Base-by-base conservation (phyloP, 306 rosid species). In the Ochetophila trinervis region DNA sequence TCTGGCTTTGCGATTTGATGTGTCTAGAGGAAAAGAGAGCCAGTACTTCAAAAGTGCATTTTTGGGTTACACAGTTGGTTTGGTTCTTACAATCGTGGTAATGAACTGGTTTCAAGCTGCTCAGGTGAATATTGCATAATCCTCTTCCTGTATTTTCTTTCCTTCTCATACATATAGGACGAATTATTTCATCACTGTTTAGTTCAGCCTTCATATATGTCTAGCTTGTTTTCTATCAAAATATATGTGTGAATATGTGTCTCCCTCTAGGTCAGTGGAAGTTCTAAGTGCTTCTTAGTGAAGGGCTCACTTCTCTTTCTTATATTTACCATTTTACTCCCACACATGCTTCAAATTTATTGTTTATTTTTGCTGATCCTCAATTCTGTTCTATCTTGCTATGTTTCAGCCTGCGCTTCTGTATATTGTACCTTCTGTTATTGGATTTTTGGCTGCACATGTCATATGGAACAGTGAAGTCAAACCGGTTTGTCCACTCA, bases 31-130 rank as follows among this genome's bases (percentile, higher is more conserved):
- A 49, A 86, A 68, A 74, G 77, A 77, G 63, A 77, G 96, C 72
- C 96, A 85, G 70, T 94, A 94, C 66, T 94, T 94, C 69, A 94
- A 72, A 73, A 94, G 99, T 80, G 96, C 99, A 50, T 94, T 90
- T 83, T 15, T 83, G 69, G 99, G 99, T 78, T 94, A 94, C 76
- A 42, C 86, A 2, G 55, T 40, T 65, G 99, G 99, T 58, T 18
- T 94, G 85, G 87, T 80, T 68, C 97, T 94, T 45, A 94, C 99
- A 52, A 94, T 94, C 64, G 50, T 90, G 53, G 97, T 94, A 58
- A 94, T 94, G 97, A 94, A 94, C 83, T 94, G 99, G 99, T 94
- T 88, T 86, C 97, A 90, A 80, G 97, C 99, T 57, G 99, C 99
- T 12, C 99, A 94, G 99, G 99, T 86, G 77, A 89, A 70, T 60